A percentile compares a stretch with the other conserved stretches of the same genome.
Evolutionary conservation across 106 monocot genomes (phyloP).

Genomic region (Alisma plantagoaquatica): DNA sequence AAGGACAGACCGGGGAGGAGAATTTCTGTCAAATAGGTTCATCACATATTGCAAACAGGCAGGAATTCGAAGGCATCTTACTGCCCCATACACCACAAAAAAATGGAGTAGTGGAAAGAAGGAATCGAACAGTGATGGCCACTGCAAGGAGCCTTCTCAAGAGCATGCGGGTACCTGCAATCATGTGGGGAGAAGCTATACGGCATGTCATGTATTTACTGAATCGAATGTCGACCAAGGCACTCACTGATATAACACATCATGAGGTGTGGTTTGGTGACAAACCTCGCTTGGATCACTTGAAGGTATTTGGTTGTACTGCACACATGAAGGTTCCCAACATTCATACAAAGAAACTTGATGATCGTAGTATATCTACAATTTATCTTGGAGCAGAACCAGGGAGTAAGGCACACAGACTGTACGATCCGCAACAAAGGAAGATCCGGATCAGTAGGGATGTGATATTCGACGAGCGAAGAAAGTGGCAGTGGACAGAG

Average conservation of each 20-base stretch:
- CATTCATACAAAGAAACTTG: slow-evolving; percentile 6
- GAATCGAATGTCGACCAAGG: slow-evolving; percentile 12
- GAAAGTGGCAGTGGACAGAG: background rate
- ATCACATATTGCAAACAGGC: background rate
- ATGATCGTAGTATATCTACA: slow-evolving; percentile 8
- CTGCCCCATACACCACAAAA: slow-evolving; percentile 8
- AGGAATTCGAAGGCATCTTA: slow-evolving; percentile 9
- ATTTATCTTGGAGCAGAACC: background rate
- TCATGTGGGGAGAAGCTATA: slow-evolving; percentile 13
- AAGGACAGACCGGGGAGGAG: slow-evolving; percentile 2
- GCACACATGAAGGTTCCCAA: background rate
- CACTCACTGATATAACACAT: slow-evolving; percentile 13
- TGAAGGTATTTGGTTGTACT: background rate
- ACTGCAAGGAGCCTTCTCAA: slow-evolving; percentile 14
- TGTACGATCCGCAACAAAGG: background rate
- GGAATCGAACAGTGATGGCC: slow-evolving; percentile 7
- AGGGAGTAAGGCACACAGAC: slow-evolving; percentile 4
- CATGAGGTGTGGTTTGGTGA: slow-evolving; percentile 11
- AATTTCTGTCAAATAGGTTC: too few relatives aligned
- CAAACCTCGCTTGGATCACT: background rate
- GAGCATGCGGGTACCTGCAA: slow-evolving; percentile 6
- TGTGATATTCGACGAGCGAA: slow-evolving; percentile 1
- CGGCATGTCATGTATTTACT: slow-evolving; percentile 9
- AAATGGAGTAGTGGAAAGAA: slow-evolving; percentile 13
- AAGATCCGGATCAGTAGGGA: slow-evolving; percentile 6